Evolutionary conservation across 371 early-diverging fungal genomes (phyloP), one percentile per base, ranked within the genome.

Genomic region (Apophysomyces variabilis): DNA sequence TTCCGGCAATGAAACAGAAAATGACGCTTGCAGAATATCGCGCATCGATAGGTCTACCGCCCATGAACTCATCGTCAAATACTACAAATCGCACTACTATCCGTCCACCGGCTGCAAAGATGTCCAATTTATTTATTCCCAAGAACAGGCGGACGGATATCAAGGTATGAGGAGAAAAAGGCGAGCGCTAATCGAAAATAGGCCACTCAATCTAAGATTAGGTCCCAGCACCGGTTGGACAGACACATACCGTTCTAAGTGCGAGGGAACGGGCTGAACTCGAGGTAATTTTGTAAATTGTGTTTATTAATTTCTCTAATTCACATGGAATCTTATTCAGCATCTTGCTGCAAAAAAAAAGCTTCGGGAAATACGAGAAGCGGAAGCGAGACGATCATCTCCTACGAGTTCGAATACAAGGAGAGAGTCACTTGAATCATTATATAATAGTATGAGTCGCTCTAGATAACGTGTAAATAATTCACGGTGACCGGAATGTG

Each of bases 81-180:
- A n/a, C 58, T 4, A n/a, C 11, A 9, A 18, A 18, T 61, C 14
- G 32, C 8, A 11, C 21, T 6, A 35, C 35, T 61, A 44, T 59
- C 11, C 62, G 21, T 56, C 9, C 63, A 47, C n/a, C 16, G 38
- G 45, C 14, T n/a, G 18, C 47, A 18, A 37, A 21, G 38, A 14
- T 38, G 9, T 56, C 63, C 21, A 72, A 56, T 39, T 43, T 75
- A 14, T 73, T 73, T 68, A 73, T 76, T 9, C 70, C 67, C 11
- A 64, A 45, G 46, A 60, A 50, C 21, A 50, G 54, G 5, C 54
- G 54, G 21, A n/a, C 54, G 7, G 54, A 50, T 21, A 21, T 9
- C 5, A 21, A 7, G 54, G 54, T 50, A 26, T 5, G 38, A 8
- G 46, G 14, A 21, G 44, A 44, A 41, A 61, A 9, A 45, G 8